These are phyloP conservation scores for Lactuca sativa DNA, from an alignment of 129 eudicot genomes.

Conservation along the genomic window DNA sequence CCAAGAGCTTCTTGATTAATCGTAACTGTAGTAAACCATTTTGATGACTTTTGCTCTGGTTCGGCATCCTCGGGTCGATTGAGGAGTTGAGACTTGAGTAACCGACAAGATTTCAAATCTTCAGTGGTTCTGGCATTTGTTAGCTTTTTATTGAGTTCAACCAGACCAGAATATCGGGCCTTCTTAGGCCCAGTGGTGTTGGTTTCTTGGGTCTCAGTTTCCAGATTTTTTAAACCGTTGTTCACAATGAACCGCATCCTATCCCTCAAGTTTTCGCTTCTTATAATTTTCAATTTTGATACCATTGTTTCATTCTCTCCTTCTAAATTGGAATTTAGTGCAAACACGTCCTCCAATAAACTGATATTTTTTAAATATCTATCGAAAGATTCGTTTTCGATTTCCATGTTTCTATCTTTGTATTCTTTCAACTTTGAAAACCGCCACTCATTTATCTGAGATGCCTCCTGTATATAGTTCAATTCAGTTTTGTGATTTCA, in stretches of 20 bases:
- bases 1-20: slow-evolving; percentile 49
- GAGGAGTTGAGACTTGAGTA: slow-evolving; percentile 46
- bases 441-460: slow-evolving; percentile 83
- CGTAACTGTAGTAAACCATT: slow-evolving; percentile 39
- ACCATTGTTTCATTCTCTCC: slow-evolving; percentile 37
- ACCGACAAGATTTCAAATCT: slow-evolving; percentile 62
- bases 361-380: slow-evolving; percentile 70
- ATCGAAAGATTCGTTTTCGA: slow-evolving; percentile 85
- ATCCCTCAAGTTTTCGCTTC: slow-evolving; percentile 65
- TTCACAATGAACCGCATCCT: slow-evolving; percentile 61
- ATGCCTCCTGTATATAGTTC: slow-evolving; percentile 62
- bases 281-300: slow-evolving; percentile 43
- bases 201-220: slow-evolving; percentile 27
- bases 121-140: slow-evolving; percentile 68
- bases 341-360: slow-evolving; percentile 72
- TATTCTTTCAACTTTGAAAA: slow-evolving; percentile 81
- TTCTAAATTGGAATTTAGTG: slow-evolving; percentile 37
- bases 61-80: slow-evolving; percentile 19
- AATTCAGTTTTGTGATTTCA: too few species aligned
- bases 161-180: slow-evolving; percentile 43
- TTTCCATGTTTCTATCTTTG: slow-evolving; percentile 60
- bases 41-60: slow-evolving; percentile 29
- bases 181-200: slow-evolving; percentile 43
- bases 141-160: slow-evolving; percentile 62
- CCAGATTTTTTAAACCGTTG: slow-evolving; percentile 58